Conservation (phyloP, 2,329 filamentous ascomycete species). For the Pseudonectria foliicola region DNA sequence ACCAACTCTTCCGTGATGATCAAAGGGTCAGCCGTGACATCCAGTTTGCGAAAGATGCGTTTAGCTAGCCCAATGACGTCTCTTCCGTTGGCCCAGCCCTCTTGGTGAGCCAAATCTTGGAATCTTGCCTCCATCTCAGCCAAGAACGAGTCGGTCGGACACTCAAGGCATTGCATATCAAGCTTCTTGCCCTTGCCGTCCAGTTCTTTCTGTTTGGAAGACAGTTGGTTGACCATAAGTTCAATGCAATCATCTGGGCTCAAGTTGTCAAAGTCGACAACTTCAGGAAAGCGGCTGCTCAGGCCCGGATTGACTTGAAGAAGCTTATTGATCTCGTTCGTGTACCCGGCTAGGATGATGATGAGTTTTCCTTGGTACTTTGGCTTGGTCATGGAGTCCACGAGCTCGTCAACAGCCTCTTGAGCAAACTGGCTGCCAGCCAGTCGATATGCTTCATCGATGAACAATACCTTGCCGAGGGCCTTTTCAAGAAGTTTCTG, state of each 20-base stretch:
- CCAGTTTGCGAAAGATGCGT: slow-evolving; percentile 35
- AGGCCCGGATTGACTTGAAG: slow-evolving; percentile 56
- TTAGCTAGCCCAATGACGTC: slow-evolving; percentile 52
- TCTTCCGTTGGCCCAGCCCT: slow-evolving; percentile 56
- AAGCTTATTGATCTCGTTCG: slow-evolving; percentile 56
- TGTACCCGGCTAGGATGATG: slow-evolving; percentile 64
- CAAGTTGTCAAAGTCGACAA: slow-evolving; percentile 47
- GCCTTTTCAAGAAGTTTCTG: slow-evolving; percentile 49
- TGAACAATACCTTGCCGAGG: slow-evolving; percentile 60
- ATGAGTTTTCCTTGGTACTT: slow-evolving; percentile 54
- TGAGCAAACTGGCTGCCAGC: slow-evolving; percentile 48
- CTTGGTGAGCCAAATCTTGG: slow-evolving; percentile 29
- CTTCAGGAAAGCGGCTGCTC: slow-evolving; percentile 57
- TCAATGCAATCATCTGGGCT: slow-evolving; percentile 32
- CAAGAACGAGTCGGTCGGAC: slow-evolving; percentile 5
- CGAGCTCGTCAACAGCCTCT: slow-evolving; percentile 47
- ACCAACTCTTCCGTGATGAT: slow-evolving; percentile 14
- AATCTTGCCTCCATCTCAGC: slow-evolving; percentile 26
- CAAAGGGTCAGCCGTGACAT: slow-evolving; percentile 6
- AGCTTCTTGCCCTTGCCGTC: slow-evolving; percentile 10
- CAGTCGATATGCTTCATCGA: slow-evolving; percentile 67
- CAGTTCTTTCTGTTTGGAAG: slow-evolving; percentile 18
- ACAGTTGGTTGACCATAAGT: slow-evolving; percentile 32
- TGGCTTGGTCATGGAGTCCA: slow-evolving; percentile 46
- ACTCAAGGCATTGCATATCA: slow-evolving; percentile 21